Conservation (phyloP, 2,329 filamentous ascomycete genomes). For the Alternaria sp. region DNA sequence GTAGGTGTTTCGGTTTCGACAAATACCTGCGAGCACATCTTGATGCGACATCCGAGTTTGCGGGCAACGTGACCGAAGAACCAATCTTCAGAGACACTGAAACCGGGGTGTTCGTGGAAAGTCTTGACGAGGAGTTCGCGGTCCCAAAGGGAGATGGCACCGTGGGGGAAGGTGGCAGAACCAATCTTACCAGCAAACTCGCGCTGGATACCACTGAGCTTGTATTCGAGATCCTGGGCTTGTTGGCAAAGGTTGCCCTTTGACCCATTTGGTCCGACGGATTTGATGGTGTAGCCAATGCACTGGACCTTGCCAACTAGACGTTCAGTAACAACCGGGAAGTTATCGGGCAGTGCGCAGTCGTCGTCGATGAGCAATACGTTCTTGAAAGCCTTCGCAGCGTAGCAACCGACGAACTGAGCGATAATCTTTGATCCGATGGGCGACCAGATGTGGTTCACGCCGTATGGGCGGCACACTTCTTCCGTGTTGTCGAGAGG, state of each 20-base stretch:
- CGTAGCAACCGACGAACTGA: constrained; percentile 21
- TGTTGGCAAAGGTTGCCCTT: constrained; percentile 45
- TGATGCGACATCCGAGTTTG: constrained; percentile 54
- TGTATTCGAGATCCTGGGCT: constrained; percentile 62
- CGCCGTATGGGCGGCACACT: constrained; percentile 19
- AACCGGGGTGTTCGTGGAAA: constrained; percentile 59
- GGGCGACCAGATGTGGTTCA: constrained; percentile 21
- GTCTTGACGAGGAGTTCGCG: constrained; percentile 54
- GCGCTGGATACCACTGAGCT: constrained; percentile 56
- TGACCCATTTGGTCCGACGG: constrained; percentile 46
- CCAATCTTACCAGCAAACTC: constrained; percentile 55
- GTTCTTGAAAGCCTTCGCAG: constrained; percentile 22
- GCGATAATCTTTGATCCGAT: constrained; percentile 24
- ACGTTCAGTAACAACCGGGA: constrained; percentile 21
- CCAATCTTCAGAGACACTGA: constrained; percentile 60
- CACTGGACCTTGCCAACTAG: constrained; percentile 32
- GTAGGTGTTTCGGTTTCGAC: constrained; percentile 59
- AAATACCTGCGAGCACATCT: constrained; percentile 59
- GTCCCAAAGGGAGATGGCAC: constrained; percentile 59
- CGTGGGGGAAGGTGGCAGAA: constrained; percentile 59
- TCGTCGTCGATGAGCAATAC: constrained; percentile 25
- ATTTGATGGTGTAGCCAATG: constrained; percentile 60
- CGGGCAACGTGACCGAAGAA: constrained; percentile 59
- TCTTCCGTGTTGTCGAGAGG: constrained; percentile 26
- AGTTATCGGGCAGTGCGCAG: constrained; percentile 19